Percentiles rank a stretch among this genome's conserved stretches.
Evolutionary conservation across 1,284 basidiomycete species (phyloP).

Genomic region (Trametes hirsuta): DNA sequence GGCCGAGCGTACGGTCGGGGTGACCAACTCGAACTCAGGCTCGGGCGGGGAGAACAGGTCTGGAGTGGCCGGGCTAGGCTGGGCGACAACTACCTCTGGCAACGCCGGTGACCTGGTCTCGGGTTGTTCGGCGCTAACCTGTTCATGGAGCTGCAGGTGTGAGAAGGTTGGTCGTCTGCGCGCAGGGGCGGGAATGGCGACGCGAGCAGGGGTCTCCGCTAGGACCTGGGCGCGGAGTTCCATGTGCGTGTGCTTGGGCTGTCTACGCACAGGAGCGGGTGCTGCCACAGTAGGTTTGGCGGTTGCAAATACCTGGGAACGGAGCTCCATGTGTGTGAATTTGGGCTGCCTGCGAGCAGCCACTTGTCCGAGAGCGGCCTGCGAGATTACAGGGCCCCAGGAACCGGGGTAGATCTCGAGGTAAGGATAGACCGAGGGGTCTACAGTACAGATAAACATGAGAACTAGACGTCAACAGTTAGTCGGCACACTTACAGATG

Average conservation of each 20-base stretch:
- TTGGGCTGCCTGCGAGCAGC: slow-evolving; percentile 13
- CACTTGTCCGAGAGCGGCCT: neutral
- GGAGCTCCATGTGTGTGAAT: slow-evolving; percentile 25
- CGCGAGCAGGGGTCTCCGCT: neutral
- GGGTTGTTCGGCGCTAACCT: slow-evolving; percentile 19
- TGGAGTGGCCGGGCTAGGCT: slow-evolving; percentile 18
- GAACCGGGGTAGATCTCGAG: slow-evolving; percentile 45
- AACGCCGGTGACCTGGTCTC: neutral
- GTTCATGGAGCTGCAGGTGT: slow-evolving; percentile 19
- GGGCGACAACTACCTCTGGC: slow-evolving; percentile 15
- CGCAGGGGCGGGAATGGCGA: neutral
- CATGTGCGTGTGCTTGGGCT: slow-evolving; percentile 1
- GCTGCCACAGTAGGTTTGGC: slow-evolving; percentile 7
- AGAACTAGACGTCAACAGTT: neutral
- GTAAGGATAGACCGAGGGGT: slow-evolving; percentile 42
- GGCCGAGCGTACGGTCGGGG: slow-evolving; percentile 5
- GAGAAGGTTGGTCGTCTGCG: slow-evolving; percentile 1
- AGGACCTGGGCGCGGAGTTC: slow-evolving; percentile 27
- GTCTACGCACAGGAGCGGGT: neutral
- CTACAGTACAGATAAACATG: slow-evolving; percentile 7
- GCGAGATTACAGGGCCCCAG: neutral
- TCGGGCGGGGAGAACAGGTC: slow-evolving; percentile 12
- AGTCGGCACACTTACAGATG: slow-evolving; percentile 12
- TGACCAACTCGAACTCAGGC: slow-evolving; percentile 21
- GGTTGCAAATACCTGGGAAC: slow-evolving; percentile 5